Evolutionary conservation across 1,284 basidiomycete genomes (phyloP), one percentile per base, ranked within the genome.

Genomic region (Irpex rosettiformis): DNA sequence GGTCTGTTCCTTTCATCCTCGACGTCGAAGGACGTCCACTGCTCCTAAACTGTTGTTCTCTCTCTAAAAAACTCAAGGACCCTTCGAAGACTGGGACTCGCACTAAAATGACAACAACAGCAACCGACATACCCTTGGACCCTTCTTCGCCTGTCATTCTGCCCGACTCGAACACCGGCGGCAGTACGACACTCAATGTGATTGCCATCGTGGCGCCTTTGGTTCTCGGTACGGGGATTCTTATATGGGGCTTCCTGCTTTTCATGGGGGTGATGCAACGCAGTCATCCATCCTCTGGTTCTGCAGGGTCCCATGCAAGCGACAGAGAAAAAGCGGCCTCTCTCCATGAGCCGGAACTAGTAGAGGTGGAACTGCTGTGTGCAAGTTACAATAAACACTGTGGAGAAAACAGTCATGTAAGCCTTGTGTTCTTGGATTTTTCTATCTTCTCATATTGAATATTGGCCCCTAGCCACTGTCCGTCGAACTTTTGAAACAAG

Each of bases 131-230:
- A 37, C 33, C 33, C 33, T 11, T 8, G 33, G 33, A 37, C 33
- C 33, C 33, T 37, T 2, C 33, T 16, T 37, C 33, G 33, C 33
- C 4, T 11, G 33, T 11, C 33, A 37, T 37, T 8, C 33, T 16
- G 16, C 33, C 16, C 33, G 33, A 37, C 33, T 37, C 33, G 33
- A 37, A 37, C 33, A 37, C 33, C 5, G 11, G 11, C 33, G 16
- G 33, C 33, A n/a, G 33, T 3, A 49, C 55, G 8, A 21, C 40
- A 21, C 13, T 22, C 10, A 48, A 53, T 27, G 52, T 57, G 5
- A 48, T 54, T 5, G 55, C 33, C n/a, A 54, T 60, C 21, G 40
- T 60, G 4, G 33, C 16, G 1, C 58, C 58, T 22, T n/a, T 60
- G 18, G 51, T 60, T 13, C n/a, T 60, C 13, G 52, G 53, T 28